These are phyloP conservation scores for Bromus sterilis DNA, from an alignment of 176 grass and related monocot species.

Conservation along the genomic window DNA sequence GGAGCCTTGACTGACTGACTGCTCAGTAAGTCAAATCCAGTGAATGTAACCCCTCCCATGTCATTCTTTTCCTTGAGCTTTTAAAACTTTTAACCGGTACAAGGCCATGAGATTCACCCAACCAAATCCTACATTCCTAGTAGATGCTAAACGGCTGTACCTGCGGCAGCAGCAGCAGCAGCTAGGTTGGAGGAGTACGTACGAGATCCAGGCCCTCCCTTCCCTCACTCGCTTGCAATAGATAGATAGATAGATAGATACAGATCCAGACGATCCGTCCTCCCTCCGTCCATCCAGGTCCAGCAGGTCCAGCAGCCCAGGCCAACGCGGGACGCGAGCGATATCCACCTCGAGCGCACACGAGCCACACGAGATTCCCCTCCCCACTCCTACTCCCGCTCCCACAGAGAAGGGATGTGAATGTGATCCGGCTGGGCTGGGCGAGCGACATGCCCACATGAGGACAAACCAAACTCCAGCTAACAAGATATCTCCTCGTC, in stretches of 20 bases:
- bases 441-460: conserved; percentile 27
- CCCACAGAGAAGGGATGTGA: background rate
- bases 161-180: background rate
- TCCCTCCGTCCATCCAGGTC: background rate
- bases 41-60: background rate
- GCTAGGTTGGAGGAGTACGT: background rate
- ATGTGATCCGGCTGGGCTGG: background rate
- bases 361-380: background rate
- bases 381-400: background rate
- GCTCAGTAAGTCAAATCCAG: background rate
- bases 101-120: background rate
- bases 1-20: background rate
- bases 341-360: conserved; percentile 16
- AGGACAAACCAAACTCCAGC: conserved; percentile 63
- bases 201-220: background rate
- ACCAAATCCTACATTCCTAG: conserved; percentile 1
- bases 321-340: background rate
- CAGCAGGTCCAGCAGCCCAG: no score
- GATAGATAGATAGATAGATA: conserved; percentile 26
- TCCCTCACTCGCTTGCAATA: no score
- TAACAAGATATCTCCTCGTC: conserved; percentile 25
- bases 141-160: background rate
- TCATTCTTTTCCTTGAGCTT: background rate
- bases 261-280: background rate
- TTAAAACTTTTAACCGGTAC: background rate